A percentile compares a stretch with the other conserved stretches of the same genome.
Evolutionary conservation across 1,284 basidiomycete genomes (phyloP).

Genomic region (Puccinia novopanici): DNA sequence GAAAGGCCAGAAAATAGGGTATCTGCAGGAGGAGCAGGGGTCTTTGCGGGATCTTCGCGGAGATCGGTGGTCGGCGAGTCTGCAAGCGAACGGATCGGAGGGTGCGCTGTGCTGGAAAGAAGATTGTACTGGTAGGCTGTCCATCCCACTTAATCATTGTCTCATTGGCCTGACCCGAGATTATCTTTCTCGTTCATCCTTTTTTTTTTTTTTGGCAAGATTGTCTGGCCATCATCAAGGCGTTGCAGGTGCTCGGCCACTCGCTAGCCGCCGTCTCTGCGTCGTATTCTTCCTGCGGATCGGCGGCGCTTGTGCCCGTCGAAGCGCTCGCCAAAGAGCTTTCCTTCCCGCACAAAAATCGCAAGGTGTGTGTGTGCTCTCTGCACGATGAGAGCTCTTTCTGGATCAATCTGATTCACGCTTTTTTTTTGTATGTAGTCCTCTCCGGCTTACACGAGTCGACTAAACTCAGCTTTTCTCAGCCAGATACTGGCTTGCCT

Average conservation of each 20-base stretch:
- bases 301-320: constrained; percentile 28
- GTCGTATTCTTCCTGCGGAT: constrained; percentile 10
- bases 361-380: constrained; percentile 6
- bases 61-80: not conserved
- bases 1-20: not conserved
- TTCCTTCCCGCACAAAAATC: constrained; percentile 22
- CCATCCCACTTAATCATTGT: too few relatives aligned
- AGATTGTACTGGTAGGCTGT: constrained; percentile 29
- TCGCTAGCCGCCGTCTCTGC: constrained; percentile 12
- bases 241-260: constrained; percentile 32
- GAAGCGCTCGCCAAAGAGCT: constrained; percentile 40
- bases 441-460: constrained; percentile 18
- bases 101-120: constrained; percentile 46
- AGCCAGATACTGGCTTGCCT: too few relatives aligned
- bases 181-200: not conserved
- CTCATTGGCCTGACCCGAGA: too few relatives aligned
- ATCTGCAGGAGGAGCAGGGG: not conserved
- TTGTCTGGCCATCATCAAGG: constrained; percentile 29
- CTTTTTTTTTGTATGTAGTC: not conserved
- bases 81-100: constrained; percentile 20
- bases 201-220: not conserved
- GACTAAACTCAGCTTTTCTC: not conserved
- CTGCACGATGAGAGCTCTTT: too few relatives aligned
- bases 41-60: not conserved
- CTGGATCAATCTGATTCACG: not conserved